Conservation (phyloP, 2,329 filamentous ascomycete genomes). For the Diaporthe caulivora region DNA sequence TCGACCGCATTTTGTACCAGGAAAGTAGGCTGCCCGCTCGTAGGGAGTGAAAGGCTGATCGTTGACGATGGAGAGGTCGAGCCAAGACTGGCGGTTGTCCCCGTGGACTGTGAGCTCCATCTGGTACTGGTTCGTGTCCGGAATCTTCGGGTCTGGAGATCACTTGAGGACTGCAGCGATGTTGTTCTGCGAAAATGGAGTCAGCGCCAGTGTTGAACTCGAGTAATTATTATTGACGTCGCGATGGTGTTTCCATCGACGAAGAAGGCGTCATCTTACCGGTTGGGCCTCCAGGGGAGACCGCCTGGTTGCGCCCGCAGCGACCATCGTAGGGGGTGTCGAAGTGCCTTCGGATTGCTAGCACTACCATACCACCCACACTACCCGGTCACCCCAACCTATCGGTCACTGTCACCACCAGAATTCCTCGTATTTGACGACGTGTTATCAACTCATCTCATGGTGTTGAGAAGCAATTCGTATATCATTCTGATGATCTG, state of each 20-base stretch:
- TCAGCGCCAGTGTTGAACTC: not conserved
- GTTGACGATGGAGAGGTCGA: slow-evolving; percentile 24
- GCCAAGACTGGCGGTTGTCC: not conserved
- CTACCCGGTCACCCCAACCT: too few species aligned
- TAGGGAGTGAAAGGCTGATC: slow-evolving; percentile 11
- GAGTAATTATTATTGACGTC: too few species aligned
- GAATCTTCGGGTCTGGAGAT: not conserved
- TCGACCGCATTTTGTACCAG: not conserved
- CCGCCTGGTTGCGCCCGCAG: not conserved
- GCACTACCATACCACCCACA: too few species aligned
- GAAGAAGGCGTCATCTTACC: not conserved
- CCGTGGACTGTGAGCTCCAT: slow-evolving; percentile 14
- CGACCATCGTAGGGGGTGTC: not conserved
- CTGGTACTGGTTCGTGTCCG: slow-evolving; percentile 14
- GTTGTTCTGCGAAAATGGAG: not conserved
- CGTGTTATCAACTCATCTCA: too few species aligned
- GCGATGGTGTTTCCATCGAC: not conserved
- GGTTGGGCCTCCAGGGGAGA: not conserved
- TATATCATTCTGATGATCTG: too few species aligned
- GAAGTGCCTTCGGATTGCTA: too few species aligned
- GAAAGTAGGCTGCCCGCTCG: slow-evolving; percentile 11
- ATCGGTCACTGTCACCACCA: too few species aligned
- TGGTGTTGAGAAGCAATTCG: too few species aligned
- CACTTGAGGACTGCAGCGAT: slow-evolving; percentile 10
- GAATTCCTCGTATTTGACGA: too few species aligned